Conservation (phyloP, 1,284 basidiomycete genomes). For the Coniophora puteana region DNA sequence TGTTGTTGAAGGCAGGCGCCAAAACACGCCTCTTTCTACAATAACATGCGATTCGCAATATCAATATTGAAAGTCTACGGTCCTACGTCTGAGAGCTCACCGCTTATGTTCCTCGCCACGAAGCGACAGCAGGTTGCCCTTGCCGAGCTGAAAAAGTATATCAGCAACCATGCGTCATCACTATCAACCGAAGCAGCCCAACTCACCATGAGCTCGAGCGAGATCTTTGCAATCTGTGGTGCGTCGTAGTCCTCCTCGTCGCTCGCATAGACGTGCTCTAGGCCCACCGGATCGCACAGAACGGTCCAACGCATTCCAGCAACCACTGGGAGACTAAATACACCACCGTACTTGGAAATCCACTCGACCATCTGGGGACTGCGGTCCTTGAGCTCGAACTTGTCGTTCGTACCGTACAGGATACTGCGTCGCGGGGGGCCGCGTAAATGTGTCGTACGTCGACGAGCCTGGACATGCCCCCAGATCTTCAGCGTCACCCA, state of each 20-base stretch:
- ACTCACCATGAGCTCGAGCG: slow-evolving; percentile 44
- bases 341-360: slow-evolving; percentile 42
- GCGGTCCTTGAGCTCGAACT: slow-evolving; percentile 25
- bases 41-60: neutral
- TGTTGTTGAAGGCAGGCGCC: slow-evolving; percentile 41
- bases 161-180: neutral
- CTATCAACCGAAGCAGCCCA: neutral
- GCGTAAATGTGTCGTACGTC: slow-evolving; percentile 22
- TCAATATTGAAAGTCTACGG: neutral
- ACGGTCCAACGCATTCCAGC: slow-evolving; percentile 39
- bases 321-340: slow-evolving; percentile 35
- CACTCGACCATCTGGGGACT: slow-evolving; percentile 32
- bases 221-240: slow-evolving; percentile 30
- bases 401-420: slow-evolving; percentile 30
- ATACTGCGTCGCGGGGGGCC: slow-evolving; percentile 31
- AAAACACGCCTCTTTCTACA: slow-evolving; percentile 33
- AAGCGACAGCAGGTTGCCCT: neutral
- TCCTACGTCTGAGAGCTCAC: neutral
- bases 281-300: slow-evolving; percentile 48
- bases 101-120: neutral
- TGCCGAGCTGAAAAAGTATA: neutral
- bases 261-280: slow-evolving; percentile 44
- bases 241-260: slow-evolving; percentile 45
- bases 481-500: too few species aligned
- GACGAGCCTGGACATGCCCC: too few species aligned